Conservation (phyloP, 1,139 yeast genomes). For the Hansenula sp. region DNA sequence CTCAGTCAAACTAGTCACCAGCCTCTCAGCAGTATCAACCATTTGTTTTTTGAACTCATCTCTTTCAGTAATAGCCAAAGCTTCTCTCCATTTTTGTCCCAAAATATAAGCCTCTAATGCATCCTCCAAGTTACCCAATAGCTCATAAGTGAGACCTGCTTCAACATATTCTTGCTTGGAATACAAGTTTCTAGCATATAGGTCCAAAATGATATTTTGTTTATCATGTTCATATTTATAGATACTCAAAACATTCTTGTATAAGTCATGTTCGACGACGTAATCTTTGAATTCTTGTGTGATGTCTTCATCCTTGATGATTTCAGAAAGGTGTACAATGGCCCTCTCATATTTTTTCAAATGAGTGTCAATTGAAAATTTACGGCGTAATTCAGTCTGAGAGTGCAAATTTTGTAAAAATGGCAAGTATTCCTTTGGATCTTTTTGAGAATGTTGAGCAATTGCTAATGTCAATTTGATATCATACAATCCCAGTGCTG, state of each 20-base stretch:
- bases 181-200: slow-evolving; percentile 62
- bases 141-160: slow-evolving; percentile 78
- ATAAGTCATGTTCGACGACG: slow-evolving; percentile 70
- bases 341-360: slow-evolving; percentile 70
- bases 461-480: slow-evolving; percentile 74
- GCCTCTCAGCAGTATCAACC: slow-evolving; percentile 48
- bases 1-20: slow-evolving; percentile 58
- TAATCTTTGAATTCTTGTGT: slow-evolving; percentile 64
- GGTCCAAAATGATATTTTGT: slow-evolving; percentile 49
- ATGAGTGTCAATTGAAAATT: slow-evolving; percentile 76
- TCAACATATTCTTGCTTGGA: slow-evolving; percentile 55
- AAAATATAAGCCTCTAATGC: slow-evolving; percentile 69
- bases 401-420: slow-evolving; percentile 78
- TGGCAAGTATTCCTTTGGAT: slow-evolving; percentile 95
- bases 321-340: slow-evolving; percentile 55
- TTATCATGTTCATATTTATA: slow-evolving; percentile 57
- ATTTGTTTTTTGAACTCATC: slow-evolving; percentile 34
- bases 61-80: slow-evolving; percentile 54
- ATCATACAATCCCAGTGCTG: slow-evolving; percentile 81
- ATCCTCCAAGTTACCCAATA: slow-evolving; percentile 47
- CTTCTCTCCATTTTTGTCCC: slow-evolving; percentile 84
- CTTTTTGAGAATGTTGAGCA: slow-evolving; percentile 96
- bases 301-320: slow-evolving; percentile 38
- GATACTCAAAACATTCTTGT: slow-evolving; percentile 61
- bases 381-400: slow-evolving; percentile 61